Base-by-base conservation (phyloP, 305 asterid genomes). In the Fraxinus velutina region DNA sequence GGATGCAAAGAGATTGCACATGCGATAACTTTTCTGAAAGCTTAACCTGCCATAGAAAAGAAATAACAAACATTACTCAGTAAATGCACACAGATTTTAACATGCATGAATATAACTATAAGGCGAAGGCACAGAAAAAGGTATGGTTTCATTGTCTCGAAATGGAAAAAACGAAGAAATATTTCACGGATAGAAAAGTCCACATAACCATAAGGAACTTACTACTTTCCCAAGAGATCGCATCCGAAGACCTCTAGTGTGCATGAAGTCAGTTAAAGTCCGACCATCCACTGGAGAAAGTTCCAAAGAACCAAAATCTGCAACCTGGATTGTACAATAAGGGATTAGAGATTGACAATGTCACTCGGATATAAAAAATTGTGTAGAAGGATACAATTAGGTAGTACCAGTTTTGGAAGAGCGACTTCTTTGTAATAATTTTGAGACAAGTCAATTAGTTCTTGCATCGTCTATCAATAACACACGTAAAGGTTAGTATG, bases 261-360 rank as follows among this genome's bases (percentile, higher is more conserved):
- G 99, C 99, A 96, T 96, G 90, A 96, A 96, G 84, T 96, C 99
- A 77, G 99, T 96, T 88, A 96, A 85, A 50, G 98, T 96, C 64
- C 98, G 94, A 44, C 99, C 99, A 88, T 94, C 99, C 70, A 96
- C 99, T 27, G 99, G 99, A 42, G 98, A 96, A 78, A 96, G 97
- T 86, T 96, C 99, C 91, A 94, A 91, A 73, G 99, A 96, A 85
- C 99, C 99, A 89, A 96, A 96, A 93, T 96, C 99, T 72, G 97
- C 96, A 79, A 96, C 99, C 99, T 96, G 89, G 78, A 66, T 79
- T 78, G 78, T 84, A 88, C 81, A 77, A 88, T 78, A 80, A 79
- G 70, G 85, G 75, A 81, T 73, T 36, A 80, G 71, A 50, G 76
- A 85, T 75, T 82, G 52, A 76, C 75, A 81, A 68, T 76, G 73